phyloP scores from a whole-genome alignment of 2,329 filamentous ascomycete genomes.

The Pyrenophora tritici-repentis region DNA sequence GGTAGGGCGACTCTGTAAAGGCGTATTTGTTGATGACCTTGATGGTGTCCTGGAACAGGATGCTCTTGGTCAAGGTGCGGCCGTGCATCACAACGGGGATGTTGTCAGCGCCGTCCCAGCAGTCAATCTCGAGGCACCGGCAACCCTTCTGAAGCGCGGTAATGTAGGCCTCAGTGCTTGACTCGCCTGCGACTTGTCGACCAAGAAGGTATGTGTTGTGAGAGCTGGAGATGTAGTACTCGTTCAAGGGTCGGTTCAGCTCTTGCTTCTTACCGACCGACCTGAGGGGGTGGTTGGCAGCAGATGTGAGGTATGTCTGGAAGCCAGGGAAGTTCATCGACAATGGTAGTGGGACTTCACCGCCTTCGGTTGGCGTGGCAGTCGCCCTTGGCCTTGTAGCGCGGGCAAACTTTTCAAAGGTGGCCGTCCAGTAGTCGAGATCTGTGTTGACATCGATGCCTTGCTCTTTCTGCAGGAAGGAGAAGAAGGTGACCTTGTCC shows the following conservation, averaged over 20 bases:
- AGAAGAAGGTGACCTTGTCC: slow-evolving; percentile 72
- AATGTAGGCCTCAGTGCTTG: slow-evolving; percentile 95
- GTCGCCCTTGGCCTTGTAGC: slow-evolving; percentile 43
- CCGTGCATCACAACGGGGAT: slow-evolving; percentile 91
- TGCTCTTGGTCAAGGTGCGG: slow-evolving; percentile 82
- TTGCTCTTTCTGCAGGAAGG: slow-evolving; percentile 75
- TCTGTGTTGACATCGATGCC: slow-evolving; percentile 74
- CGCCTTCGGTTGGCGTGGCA: slow-evolving; percentile 45
- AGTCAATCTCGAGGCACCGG: slow-evolving; percentile 95
- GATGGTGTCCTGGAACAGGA: slow-evolving; percentile 90
- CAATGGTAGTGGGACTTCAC: slow-evolving; percentile 50
- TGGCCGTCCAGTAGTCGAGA: slow-evolving; percentile 67
- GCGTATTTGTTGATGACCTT: slow-evolving; percentile 93
- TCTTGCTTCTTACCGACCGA: slow-evolving; percentile 64
- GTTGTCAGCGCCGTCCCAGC: slow-evolving; percentile 91
- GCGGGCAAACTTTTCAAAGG: slow-evolving; percentile 71
- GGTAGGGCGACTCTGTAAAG: slow-evolving; percentile 84
- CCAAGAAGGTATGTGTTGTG: slow-evolving; percentile 97
- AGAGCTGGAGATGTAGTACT: slow-evolving; percentile 97
- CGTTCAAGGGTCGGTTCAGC: slow-evolving; percentile 85
- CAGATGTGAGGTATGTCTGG: slow-evolving; percentile 57
- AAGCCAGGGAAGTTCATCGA: slow-evolving; percentile 81
- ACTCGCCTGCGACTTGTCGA: slow-evolving; percentile 84
- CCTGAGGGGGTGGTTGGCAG: slow-evolving; percentile 68
- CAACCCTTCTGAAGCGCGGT: slow-evolving; percentile 85